A percentile compares a stretch with the other conserved stretches of the same genome.
These are phyloP conservation scores for Flaveria sonorensis DNA, from an alignment of 129 eudicot genomes.

Conservation along the genomic window DNA sequence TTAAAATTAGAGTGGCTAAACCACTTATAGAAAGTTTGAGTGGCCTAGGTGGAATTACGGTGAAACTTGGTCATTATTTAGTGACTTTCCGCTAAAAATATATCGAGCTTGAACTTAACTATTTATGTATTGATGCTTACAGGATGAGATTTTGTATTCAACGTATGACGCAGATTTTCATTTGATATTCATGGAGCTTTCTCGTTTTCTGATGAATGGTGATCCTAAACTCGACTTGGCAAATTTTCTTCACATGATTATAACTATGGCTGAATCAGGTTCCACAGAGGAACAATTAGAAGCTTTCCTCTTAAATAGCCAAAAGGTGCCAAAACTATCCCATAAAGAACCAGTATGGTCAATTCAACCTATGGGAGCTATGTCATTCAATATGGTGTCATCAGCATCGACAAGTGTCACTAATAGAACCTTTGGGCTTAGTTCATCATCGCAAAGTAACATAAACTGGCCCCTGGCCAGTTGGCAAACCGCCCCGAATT, in stretches of 20 bases:
- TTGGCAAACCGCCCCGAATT: conserved; percentile 68
- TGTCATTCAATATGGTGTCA: conserved; percentile 19
- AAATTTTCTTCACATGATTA: conserved; percentile 78
- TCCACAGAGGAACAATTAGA: conserved; percentile 67
- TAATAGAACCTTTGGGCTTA: conserved; percentile 25
- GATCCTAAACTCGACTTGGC: conserved; percentile 62
- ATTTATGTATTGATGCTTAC: neutral
- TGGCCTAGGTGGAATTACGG: neutral
- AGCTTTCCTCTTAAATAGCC: conserved; percentile 60
- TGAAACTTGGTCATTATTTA: neutral
- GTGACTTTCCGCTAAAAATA: neutral
- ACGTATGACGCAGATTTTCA: conserved; percentile 58
- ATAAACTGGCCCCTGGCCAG: conserved; percentile 65
- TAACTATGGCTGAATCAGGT: conserved; percentile 70
- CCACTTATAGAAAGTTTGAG: neutral
- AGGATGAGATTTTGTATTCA: conserved; percentile 50
- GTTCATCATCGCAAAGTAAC: conserved; percentile 23
- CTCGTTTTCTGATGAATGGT: conserved; percentile 53
- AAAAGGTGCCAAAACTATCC: conserved; percentile 63
- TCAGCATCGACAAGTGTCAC: conserved; percentile 11
- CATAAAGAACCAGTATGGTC: conserved; percentile 62
- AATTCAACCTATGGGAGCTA: conserved; percentile 32
- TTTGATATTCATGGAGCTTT: conserved; percentile 69
- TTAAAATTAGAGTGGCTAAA: neutral
- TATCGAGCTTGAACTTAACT: neutral